Conservation (phyloP, 768 basidiomycete genomes). For the Steccherinum ochraceum region DNA sequence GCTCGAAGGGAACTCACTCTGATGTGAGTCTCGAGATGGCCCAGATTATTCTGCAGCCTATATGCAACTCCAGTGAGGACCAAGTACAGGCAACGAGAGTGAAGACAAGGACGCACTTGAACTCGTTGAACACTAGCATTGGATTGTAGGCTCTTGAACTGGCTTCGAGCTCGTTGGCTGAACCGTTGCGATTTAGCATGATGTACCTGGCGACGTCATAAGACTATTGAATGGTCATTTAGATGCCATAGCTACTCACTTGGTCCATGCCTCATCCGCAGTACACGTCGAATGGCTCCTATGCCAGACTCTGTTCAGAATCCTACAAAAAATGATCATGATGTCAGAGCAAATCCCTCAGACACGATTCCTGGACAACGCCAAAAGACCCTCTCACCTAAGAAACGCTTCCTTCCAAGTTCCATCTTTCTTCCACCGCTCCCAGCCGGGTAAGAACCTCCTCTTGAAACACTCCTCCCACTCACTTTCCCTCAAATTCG, state of each 20-base stretch:
- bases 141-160: constrained; percentile 68
- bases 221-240: too few species aligned
- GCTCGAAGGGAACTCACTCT: constrained; percentile 38
- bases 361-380: background rate
- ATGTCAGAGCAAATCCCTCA: background rate
- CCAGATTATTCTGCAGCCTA: constrained; percentile 64
- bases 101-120: constrained; percentile 46
- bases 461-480: constrained; percentile 74
- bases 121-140: constrained; percentile 59
- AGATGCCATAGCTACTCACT: too few species aligned
- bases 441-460: constrained; percentile 75
- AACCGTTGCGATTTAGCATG: constrained; percentile 67
- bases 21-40: constrained; percentile 59
- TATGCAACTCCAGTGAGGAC: background rate
- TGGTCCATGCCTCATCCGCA: constrained; percentile 78
- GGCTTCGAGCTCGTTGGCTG: constrained; percentile 63
- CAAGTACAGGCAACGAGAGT: constrained; percentile 3
- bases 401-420: constrained; percentile 62
- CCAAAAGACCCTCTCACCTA: constrained; percentile 40
- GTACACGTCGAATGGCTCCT: constrained; percentile 65
- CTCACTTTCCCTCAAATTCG: constrained; percentile 55
- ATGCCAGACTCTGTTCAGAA: constrained; percentile 63
- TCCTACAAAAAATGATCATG: constrained; percentile 27
- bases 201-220: constrained; percentile 55
- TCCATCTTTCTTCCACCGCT: constrained; percentile 50